Evolutionary conservation across 2,329 filamentous ascomycete species (phyloP).

Genomic region (Orbilia javanica): DNA sequence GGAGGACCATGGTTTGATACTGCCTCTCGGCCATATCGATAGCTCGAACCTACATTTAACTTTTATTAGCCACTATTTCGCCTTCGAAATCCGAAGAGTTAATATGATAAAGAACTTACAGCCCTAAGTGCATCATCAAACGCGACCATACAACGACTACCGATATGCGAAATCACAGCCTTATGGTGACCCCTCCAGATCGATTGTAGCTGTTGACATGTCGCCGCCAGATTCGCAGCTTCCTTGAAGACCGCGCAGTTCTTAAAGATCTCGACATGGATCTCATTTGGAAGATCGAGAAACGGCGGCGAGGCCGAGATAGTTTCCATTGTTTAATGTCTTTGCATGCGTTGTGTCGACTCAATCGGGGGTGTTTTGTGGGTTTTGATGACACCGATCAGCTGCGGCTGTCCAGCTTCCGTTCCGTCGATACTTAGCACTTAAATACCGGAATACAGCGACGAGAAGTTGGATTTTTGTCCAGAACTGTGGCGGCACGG

Average conservation of each 20-base stretch:
- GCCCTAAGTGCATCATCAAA: slow-evolving; percentile 50
- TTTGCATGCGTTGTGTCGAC: neutral
- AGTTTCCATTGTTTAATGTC: neutral
- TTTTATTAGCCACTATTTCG: neutral
- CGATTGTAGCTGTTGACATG: slow-evolving; percentile 18
- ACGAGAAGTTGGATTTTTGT: too few relatives aligned
- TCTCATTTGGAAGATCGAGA: slow-evolving; percentile 37
- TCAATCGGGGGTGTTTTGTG: neutral
- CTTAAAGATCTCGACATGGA: slow-evolving; percentile 30
- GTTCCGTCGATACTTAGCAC: too few relatives aligned
- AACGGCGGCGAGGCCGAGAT: slow-evolving; percentile 2
- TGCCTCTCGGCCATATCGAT: slow-evolving; percentile 40
- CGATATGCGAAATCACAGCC: slow-evolving; percentile 27
- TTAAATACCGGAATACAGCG: too few relatives aligned
- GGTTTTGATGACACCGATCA: neutral
- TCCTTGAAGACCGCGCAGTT: slow-evolving; percentile 16
- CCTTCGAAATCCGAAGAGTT: neutral
- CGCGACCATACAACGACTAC: slow-evolving; percentile 29
- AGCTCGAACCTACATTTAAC: slow-evolving; percentile 22
- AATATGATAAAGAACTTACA: neutral
- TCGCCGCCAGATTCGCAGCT: neutral
- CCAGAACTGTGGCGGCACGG: too few relatives aligned
- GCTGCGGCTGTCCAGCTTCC: neutral
- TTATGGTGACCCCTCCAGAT: slow-evolving; percentile 34
- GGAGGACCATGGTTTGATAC: slow-evolving; percentile 19